Evolutionary conservation across 176 grass and related monocot genomes (phyloP).

Genomic region (Aechmea fasciata): DNA sequence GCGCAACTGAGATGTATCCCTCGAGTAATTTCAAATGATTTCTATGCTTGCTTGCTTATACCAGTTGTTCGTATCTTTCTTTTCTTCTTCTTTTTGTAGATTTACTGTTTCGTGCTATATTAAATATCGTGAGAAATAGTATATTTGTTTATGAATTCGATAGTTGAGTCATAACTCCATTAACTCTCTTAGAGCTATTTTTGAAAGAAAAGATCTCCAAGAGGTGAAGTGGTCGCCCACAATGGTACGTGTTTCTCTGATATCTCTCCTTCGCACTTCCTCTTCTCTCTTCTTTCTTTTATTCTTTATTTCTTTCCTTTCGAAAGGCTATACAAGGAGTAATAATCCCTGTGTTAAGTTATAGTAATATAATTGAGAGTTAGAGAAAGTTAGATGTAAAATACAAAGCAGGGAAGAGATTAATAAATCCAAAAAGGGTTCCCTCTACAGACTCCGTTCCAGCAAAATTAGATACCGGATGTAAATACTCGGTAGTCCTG

Average conservation of each 20-base stretch:
- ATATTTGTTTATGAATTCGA: background rate
- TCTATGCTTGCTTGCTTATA: background rate
- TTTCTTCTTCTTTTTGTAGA: background rate
- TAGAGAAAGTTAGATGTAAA: too few relatives aligned
- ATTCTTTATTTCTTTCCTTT: too few relatives aligned
- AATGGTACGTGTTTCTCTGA: slow-evolving; percentile 24
- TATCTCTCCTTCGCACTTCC: background rate
- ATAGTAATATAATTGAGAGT: too few relatives aligned
- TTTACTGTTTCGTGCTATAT: too few relatives aligned
- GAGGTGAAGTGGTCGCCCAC: slow-evolving; percentile 39
- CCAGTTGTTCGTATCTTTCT: background rate
- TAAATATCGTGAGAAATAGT: slow-evolving; percentile 5
- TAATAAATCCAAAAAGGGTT: too few relatives aligned
- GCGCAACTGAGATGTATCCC: slow-evolving; percentile 63
- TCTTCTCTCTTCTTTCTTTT: background rate
- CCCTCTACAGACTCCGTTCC: too few relatives aligned
- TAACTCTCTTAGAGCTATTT: slow-evolving; percentile 29
- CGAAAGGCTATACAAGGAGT: too few relatives aligned
- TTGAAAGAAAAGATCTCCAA: slow-evolving; percentile 40
- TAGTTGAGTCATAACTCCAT: slow-evolving; percentile 5
- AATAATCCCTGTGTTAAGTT: too few relatives aligned
- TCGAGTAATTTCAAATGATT: background rate
- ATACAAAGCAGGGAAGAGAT: too few relatives aligned
- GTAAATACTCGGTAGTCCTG: too few relatives aligned
- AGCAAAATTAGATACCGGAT: too few relatives aligned